A percentile compares a stretch with the other conserved stretches of the same genome.
Conservation (phyloP, 441 rosid genomes). For the Manihot esculenta region DNA sequence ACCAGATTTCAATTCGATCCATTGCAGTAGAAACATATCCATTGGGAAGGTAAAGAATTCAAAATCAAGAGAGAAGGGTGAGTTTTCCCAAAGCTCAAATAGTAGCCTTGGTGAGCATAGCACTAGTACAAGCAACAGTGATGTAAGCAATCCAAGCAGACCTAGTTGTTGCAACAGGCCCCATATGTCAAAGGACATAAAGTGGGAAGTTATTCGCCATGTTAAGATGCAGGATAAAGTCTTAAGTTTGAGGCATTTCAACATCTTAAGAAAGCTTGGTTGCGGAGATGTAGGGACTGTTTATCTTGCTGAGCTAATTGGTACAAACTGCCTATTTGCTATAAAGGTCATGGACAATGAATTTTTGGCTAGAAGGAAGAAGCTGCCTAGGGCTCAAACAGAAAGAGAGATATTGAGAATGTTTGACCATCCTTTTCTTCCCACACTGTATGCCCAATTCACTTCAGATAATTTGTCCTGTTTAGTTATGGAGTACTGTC, state of each 20-base stretch:
- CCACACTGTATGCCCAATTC: conserved; percentile 83
- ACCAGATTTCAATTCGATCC: conserved; percentile 43
- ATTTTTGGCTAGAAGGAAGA: conserved; percentile 83
- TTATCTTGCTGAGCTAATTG: conserved; percentile 86
- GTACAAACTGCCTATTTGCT: conserved; percentile 75
- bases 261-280: conserved; percentile 88
- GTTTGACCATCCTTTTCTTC: conserved; percentile 96
- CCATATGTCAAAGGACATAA: conserved; percentile 89
- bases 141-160: conserved; percentile 79
- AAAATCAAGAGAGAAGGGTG: conserved; percentile 58
- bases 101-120: conserved; percentile 73
- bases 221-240: conserved; percentile 57
- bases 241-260: conserved; percentile 75
- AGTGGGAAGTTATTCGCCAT: conserved; percentile 87
- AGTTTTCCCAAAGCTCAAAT: conserved; percentile 83
- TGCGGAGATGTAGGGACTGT: conserved; percentile 98
- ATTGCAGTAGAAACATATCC: conserved; percentile 28
- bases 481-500: conserved; percentile 96
- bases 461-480: conserved; percentile 88
- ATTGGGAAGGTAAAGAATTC: conserved; percentile 36
- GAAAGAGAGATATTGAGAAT: conserved; percentile 88
- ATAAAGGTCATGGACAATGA: conserved; percentile 99
- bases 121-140: conserved; percentile 82
- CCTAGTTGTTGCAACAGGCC: conserved; percentile 89
- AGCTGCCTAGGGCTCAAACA: conserved; percentile 92